phyloP scores from a whole-genome alignment of 2,329 filamentous ascomycete genomes.

The Clonostachys chloroleuca region DNA sequence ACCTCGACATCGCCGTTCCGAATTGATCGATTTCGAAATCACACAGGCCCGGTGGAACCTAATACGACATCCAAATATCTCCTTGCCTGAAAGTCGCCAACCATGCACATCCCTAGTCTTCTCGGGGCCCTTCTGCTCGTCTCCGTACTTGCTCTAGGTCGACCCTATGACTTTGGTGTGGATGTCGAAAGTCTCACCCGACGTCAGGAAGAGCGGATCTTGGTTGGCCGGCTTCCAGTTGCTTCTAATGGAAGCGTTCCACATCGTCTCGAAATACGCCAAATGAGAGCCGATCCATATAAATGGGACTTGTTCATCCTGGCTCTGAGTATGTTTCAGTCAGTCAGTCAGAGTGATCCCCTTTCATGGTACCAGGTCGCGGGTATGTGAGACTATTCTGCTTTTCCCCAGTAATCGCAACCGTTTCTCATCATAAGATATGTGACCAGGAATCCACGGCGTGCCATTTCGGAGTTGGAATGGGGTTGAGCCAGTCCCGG shows the following conservation, averaged over 20 bases:
- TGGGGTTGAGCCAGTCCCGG: slow-evolving; percentile 41
- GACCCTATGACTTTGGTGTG: slow-evolving; percentile 46
- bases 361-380: slow-evolving; percentile 77
- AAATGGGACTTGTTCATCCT: slow-evolving; percentile 76
- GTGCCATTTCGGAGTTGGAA: slow-evolving; percentile 59
- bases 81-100: too few species aligned
- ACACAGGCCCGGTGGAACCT: too few species aligned
- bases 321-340: slow-evolving; percentile 68
- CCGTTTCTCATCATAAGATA: slow-evolving; percentile 1
- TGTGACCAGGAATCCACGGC: slow-evolving; percentile 67
- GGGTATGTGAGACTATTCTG: slow-evolving; percentile 40
- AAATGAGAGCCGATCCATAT: slow-evolving; percentile 59
- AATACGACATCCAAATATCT: too few species aligned
- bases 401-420: not conserved
- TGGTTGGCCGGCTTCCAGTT: slow-evolving; percentile 36
- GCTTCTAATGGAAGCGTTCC: slow-evolving; percentile 32
- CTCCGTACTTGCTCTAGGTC: not conserved
- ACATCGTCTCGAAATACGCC: slow-evolving; percentile 61
- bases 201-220: slow-evolving; percentile 31
- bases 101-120: too few species aligned
- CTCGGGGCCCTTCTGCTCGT: too few species aligned
- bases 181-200: slow-evolving; percentile 32
- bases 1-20: too few species aligned
- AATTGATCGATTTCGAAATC: too few species aligned
- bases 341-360: slow-evolving; percentile 53